These are phyloP conservation scores for Viola odorata DNA, from an alignment of 345 rosid genomes.

Conservation along the genomic window DNA sequence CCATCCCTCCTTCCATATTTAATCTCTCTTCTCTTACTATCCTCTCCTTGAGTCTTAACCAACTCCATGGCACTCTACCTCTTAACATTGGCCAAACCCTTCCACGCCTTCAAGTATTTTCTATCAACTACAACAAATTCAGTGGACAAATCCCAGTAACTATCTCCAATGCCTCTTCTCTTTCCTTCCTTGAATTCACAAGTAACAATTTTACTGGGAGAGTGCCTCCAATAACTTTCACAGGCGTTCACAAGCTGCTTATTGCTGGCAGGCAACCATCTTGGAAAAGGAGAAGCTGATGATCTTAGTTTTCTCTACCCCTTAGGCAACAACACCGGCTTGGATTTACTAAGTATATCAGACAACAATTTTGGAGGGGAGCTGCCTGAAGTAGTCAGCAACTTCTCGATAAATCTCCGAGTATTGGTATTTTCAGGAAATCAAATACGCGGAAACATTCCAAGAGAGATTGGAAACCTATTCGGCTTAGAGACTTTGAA, in stretches of 20 bases:
- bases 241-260: background rate
- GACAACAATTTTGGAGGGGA: too few species aligned
- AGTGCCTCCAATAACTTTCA: conserved; percentile 2
- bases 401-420: conserved; percentile 1
- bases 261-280: background rate
- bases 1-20: conserved; percentile 14
- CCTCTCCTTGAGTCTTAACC: background rate
- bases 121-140: background rate
- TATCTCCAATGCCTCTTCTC: conserved; percentile 18
- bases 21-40: conserved; percentile 11
- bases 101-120: conserved; percentile 5
- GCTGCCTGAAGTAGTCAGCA: conserved; percentile 13
- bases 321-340: background rate
- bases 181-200: background rate
- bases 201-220: conserved; percentile 9
- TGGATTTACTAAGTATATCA: background rate
- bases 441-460: conserved; percentile 14
- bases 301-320: conserved; percentile 10
- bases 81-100: conserved; percentile 10
- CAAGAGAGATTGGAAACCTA: conserved; percentile 5
- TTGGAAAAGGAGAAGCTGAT: conserved; percentile 8
- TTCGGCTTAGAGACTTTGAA: background rate
- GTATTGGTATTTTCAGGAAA: background rate
- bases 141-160: conserved; percentile 16
- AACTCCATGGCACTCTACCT: conserved; percentile 18